These are phyloP conservation scores for Vanrija sp. DNA, from an alignment of 1,284 basidiomycete genomes.

Conservation along the genomic window DNA sequence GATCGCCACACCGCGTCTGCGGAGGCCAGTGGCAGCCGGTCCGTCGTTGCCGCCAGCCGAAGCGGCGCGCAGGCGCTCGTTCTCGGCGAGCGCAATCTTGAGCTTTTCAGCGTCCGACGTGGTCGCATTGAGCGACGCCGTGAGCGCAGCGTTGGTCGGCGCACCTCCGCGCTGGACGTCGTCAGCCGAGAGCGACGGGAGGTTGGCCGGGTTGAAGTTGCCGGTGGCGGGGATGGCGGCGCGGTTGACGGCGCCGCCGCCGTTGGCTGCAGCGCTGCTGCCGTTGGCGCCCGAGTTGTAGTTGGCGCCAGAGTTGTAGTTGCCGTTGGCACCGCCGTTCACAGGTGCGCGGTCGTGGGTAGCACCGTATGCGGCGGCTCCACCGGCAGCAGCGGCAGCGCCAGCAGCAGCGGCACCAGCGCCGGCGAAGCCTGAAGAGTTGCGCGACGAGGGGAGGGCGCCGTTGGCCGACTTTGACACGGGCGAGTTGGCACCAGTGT, in stretches of 20 bases:
- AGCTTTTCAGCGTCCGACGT: constrained; percentile 46
- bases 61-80: constrained; percentile 37
- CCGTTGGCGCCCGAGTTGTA: neutral
- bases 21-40: constrained; percentile 38
- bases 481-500: constrained; percentile 4
- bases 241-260: constrained; percentile 1
- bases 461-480: too few relatives aligned
- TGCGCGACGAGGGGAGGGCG: too few relatives aligned
- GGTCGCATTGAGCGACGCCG: constrained; percentile 34
- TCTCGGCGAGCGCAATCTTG: constrained; percentile 40
- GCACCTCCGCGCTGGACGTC: constrained; percentile 24
- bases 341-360: neutral
- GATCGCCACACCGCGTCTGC: constrained; percentile 39
- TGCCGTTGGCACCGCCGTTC: neutral
- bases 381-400: constrained; percentile 4
- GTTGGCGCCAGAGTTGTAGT: constrained; percentile 3
- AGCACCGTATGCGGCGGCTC: neutral
- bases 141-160: constrained; percentile 36
- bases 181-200: constrained; percentile 31
- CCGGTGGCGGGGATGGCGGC: neutral
- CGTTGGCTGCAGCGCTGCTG: constrained; percentile 3
- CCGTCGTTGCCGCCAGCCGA: constrained; percentile 34
- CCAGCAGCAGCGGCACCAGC: constrained; percentile 8
- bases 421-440: neutral
- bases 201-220: constrained; percentile 6